phyloP scores from a whole-genome alignment of 805 yeast genomes.

The Priceomyces haplophilus region DNA sequence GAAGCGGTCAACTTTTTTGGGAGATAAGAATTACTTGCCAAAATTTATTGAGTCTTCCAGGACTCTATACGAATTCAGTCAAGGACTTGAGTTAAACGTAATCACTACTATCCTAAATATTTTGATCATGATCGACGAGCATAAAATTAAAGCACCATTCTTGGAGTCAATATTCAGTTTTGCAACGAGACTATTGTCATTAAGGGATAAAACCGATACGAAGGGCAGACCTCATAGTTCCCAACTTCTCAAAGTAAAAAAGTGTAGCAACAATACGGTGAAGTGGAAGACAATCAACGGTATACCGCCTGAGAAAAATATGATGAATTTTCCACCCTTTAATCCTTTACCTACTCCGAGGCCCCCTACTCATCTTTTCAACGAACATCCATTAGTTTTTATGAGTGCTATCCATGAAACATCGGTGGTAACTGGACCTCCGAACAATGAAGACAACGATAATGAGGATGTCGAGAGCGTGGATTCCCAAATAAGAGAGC shows the following conservation, averaged over 20 bases:
- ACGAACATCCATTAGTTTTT: constrained; percentile 5
- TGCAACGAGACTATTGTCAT: background rate
- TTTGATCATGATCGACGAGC: background rate
- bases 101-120: background rate
- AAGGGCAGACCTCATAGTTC: background rate
- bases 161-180: background rate
- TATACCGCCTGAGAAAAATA: constrained; percentile 19
- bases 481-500: constrained; percentile 12
- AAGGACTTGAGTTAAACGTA: constrained; percentile 10
- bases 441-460: background rate
- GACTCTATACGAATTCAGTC: constrained; percentile 12
- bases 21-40: constrained; percentile 9
- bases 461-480: constrained; percentile 9
- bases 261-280: constrained; percentile 7
- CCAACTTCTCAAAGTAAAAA: constrained; percentile 8
- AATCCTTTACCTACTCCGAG: constrained; percentile 18
- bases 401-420: constrained; percentile 8
- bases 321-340: constrained; percentile 26
- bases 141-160: background rate
- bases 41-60: constrained; percentile 10
- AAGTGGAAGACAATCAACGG: constrained; percentile 14
- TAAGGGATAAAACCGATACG: background rate
- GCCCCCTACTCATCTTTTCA: constrained; percentile 11
- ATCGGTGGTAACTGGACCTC: background rate
- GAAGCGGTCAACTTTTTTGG: constrained; percentile 2